These are phyloP conservation scores for Trametes meyenii DNA, from an alignment of 768 basidiomycete species.

Conservation along the genomic window DNA sequence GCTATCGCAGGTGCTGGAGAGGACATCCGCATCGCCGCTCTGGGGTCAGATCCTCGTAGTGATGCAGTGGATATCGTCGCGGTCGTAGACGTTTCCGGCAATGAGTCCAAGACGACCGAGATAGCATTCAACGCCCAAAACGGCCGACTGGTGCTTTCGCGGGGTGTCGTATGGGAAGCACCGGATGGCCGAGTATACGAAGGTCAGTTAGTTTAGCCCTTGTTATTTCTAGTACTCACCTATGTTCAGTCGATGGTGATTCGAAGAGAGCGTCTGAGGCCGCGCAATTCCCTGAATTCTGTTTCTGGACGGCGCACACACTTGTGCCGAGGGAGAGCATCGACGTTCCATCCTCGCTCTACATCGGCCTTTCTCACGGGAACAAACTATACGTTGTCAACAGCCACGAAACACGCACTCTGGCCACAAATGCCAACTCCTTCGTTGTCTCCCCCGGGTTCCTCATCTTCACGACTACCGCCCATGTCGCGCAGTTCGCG, in stretches of 20 bases:
- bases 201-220: conserved; percentile 22
- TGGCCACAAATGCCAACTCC: conserved; percentile 67
- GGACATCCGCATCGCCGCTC: conserved; percentile 36
- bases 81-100: conserved; percentile 14
- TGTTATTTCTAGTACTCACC: not conserved
- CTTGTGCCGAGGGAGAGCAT: not conserved
- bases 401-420: conserved; percentile 33
- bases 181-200: conserved; percentile 49
- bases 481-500: conserved; percentile 80
- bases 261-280: conserved; percentile 15
- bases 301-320: conserved; percentile 47
- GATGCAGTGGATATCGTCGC: conserved; percentile 23
- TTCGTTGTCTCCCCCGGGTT: conserved; percentile 75
- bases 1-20: not conserved
- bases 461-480: conserved; percentile 80
- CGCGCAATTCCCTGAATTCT: conserved; percentile 61
- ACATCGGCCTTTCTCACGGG: conserved; percentile 65
- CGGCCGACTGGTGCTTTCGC: conserved; percentile 50
- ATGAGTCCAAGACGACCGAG: not conserved
- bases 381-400: conserved; percentile 65
- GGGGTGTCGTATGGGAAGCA: conserved; percentile 45
- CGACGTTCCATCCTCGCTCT: conserved; percentile 36
- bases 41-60: conserved; percentile 44
- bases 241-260: conserved; percentile 20
- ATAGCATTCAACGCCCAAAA: conserved; percentile 34